A percentile compares a stretch with the other conserved stretches of the same genome.
phyloP scores from a whole-genome alignment of 2,329 filamentous ascomycete species.

The Trichoderma arundinaceum region DNA sequence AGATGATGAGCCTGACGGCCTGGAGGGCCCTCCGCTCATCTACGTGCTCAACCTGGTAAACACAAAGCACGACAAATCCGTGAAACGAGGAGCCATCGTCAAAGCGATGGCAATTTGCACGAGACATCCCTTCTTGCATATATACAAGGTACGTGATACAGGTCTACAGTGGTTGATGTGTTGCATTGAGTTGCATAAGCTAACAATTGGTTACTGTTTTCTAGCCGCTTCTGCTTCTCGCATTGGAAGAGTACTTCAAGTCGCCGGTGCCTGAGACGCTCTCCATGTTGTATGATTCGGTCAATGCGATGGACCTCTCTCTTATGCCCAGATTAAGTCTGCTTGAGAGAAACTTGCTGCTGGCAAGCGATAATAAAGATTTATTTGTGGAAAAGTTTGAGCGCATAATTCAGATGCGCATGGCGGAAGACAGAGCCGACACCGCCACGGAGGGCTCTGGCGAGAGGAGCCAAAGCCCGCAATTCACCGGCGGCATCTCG shows the following conservation, averaged over 20 bases:
- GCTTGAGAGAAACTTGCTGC: constrained; percentile 83
- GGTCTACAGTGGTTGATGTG: not conserved
- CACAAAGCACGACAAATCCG: constrained; percentile 93
- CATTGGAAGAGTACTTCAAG: constrained; percentile 96
- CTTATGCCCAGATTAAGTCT: constrained; percentile 85
- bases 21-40: constrained; percentile 88
- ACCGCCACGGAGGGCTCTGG: constrained; percentile 45
- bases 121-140: constrained; percentile 94
- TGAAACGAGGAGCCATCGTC: constrained; percentile 90
- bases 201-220: constrained; percentile 30
- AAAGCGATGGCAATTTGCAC: constrained; percentile 99
- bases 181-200: constrained; percentile 19
- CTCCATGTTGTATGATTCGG: constrained; percentile 84
- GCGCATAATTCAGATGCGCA: constrained; percentile 84
- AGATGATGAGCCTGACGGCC: constrained; percentile 69
- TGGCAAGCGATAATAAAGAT: constrained; percentile 91
- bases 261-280: constrained; percentile 86
- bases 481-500: constrained; percentile 55
- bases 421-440: constrained; percentile 66
- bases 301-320: constrained; percentile 96
- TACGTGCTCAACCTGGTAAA: constrained; percentile 98
- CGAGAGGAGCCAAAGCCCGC: constrained; percentile 56
- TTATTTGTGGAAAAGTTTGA: constrained; percentile 98
- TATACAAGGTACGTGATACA: constrained; percentile 79
- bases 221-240: constrained; percentile 84